These are phyloP conservation scores for Candolleomyces eurysporus DNA, from an alignment of 768 basidiomycete species.

Conservation along the genomic window DNA sequence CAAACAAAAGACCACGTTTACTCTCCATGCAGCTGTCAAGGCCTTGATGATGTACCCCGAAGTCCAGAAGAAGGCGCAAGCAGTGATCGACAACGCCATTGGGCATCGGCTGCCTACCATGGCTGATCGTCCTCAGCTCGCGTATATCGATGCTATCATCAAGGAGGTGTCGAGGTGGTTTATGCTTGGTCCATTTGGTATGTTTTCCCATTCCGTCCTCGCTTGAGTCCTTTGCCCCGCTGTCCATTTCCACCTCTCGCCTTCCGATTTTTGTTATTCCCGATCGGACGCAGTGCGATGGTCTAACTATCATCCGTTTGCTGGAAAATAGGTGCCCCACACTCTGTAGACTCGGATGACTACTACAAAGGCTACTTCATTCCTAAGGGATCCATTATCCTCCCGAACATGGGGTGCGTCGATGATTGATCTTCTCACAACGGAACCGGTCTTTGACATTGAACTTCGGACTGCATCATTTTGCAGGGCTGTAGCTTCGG, in stretches of 20 bases:
- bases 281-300: no score
- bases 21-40: conserved; percentile 10
- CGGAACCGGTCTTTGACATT: neutral
- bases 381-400: neutral
- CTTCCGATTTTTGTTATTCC: no score
- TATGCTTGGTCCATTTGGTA: conserved; percentile 12
- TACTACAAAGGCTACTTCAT: conserved; percentile 3
- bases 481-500: neutral
- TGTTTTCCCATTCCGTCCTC: no score
- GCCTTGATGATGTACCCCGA: conserved; percentile 28
- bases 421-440: neutral
- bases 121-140: conserved; percentile 19
- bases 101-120: conserved; percentile 25
- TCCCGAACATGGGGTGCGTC: neutral
- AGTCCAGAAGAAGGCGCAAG: conserved; percentile 24
- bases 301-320: no score
- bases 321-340: conserved; percentile 2
- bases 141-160: conserved; percentile 26
- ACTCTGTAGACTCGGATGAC: neutral
- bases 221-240: no score
- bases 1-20: conserved; percentile 15
- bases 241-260: no score
- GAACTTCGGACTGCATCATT: neutral
- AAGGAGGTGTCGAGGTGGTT: conserved; percentile 23
- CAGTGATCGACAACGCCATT: conserved; percentile 25